Evolutionary conservation across 768 basidiomycete species (phyloP).

Genomic region (Panaeolus cyanescens): DNA sequence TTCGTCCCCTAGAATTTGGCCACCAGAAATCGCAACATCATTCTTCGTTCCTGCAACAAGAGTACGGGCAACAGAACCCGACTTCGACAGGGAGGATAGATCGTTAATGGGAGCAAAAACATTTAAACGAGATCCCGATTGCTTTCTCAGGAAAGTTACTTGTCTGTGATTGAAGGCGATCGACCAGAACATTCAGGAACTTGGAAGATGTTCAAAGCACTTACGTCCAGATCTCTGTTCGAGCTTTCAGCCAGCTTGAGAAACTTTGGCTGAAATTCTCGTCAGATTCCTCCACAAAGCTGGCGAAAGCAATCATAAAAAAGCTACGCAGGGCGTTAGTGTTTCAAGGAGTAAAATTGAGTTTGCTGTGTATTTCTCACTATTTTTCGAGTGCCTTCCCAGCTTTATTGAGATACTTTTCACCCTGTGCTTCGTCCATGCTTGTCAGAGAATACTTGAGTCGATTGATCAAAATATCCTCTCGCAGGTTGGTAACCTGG

Average conservation of each 20-base stretch:
- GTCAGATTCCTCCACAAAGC: slow-evolving; percentile 72
- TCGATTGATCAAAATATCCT: slow-evolving; percentile 82
- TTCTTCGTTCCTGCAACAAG: slow-evolving; percentile 71
- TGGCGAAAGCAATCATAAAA: slow-evolving; percentile 93
- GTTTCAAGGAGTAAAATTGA: neutral
- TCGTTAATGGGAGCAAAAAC: slow-evolving; percentile 94
- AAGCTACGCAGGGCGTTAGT: slow-evolving; percentile 51
- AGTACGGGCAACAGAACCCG: slow-evolving; percentile 56
- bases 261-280: slow-evolving; percentile 65
- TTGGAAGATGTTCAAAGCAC: slow-evolving; percentile 22
- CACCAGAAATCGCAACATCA: slow-evolving; percentile 74
- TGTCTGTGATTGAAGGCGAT: slow-evolving; percentile 47
- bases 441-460: slow-evolving; percentile 85
- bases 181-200: neutral
- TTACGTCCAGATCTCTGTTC: slow-evolving; percentile 94
- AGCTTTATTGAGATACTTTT: slow-evolving; percentile 63
- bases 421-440: slow-evolving; percentile 64
- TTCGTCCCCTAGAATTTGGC: slow-evolving; percentile 90
- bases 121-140: slow-evolving; percentile 76
- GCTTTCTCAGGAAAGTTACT: slow-evolving; percentile 82
- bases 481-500: slow-evolving; percentile 89
- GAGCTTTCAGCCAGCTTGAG: slow-evolving; percentile 82
- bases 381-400: slow-evolving; percentile 86
- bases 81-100: slow-evolving; percentile 77
- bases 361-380: slow-evolving; percentile 33